These are phyloP conservation scores for Halophytophthora polymorphica DNA, from an alignment of 352 stramenopile genomes.

Conservation along the genomic window DNA sequence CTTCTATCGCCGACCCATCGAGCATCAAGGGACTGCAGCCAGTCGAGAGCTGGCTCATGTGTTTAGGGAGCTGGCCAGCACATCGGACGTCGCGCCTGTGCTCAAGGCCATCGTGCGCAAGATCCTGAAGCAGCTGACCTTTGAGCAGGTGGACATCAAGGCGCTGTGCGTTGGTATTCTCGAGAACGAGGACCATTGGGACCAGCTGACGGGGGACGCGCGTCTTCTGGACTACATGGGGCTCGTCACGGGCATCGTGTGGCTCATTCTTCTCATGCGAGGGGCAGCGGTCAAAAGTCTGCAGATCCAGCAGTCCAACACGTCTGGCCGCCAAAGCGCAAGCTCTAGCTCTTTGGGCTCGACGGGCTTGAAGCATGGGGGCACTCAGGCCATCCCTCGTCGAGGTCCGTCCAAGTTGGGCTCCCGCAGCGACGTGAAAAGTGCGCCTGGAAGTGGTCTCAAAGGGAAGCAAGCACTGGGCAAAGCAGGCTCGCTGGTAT, in stretches of 20 bases:
- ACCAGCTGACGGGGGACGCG: slow-evolving; percentile 53
- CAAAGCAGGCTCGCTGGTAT: slow-evolving; percentile 15
- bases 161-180: slow-evolving; percentile 75
- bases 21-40: slow-evolving; percentile 58
- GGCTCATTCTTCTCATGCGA: slow-evolving; percentile 73
- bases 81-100: slow-evolving; percentile 71
- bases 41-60: slow-evolving; percentile 76
- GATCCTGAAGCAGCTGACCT: slow-evolving; percentile 76
- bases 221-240: slow-evolving; percentile 77
- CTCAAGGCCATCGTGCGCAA: slow-evolving; percentile 85
- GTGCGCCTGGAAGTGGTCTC: slow-evolving; percentile 19
- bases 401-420: slow-evolving; percentile 28
- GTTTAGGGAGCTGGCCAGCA: slow-evolving; percentile 74
- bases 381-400: slow-evolving; percentile 51
- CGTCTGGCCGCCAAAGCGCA: slow-evolving; percentile 27
- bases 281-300: slow-evolving; percentile 80
- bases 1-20: slow-evolving; percentile 51
- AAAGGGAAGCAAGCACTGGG: slow-evolving; percentile 38
- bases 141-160: slow-evolving; percentile 83
- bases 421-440: slow-evolving; percentile 22
- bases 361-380: slow-evolving; percentile 45
- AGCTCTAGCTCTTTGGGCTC: slow-evolving; percentile 28
- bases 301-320: slow-evolving; percentile 79
- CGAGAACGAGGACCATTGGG: slow-evolving; percentile 72
- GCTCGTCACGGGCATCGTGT: slow-evolving; percentile 72